Base-by-base conservation (phyloP, 805 yeast species). In the Candida vaughaniae region DNA sequence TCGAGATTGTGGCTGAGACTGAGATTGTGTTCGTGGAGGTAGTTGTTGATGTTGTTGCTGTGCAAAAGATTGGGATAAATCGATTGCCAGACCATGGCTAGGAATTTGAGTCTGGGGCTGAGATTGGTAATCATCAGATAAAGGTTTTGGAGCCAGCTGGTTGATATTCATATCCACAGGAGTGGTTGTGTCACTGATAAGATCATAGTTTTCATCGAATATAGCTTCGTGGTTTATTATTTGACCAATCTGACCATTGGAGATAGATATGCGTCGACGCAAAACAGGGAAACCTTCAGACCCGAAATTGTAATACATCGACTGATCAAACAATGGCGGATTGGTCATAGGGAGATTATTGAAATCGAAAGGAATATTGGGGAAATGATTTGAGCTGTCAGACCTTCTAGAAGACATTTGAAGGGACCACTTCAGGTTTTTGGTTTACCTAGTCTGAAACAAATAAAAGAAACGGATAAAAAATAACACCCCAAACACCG, bases 171-270 rank as follows among this genome's bases (percentile, higher is more conserved):
- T 3, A 6, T 38, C 41, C 4, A 38, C 34, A 10, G 45, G 45
- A 22, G 40, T 38, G 6, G 34, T 37, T 7, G 29, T 34, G 25
- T 29, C 39, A 34, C 32, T 35, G 2, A 38, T 31, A 1, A 31
- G 10, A 19, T 36, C 41, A 19, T 19, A 29, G 17, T 62, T 63
- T 33, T 54, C 49, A 28, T 58, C 55, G 35, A 58, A 58, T 17
- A 56, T 53, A 2, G 70, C 70, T 42, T 66, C 73, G 46, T 69
- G 73, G 47, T 58, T 66, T 29, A 77, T 72, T 23, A 85, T 74
- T 52, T 85, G 95, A 32, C 89, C 85, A 46, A 85, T 85, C 53
- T 85, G 95, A 51, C 95, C 95, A 60, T 85, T 85, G 8, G 91
- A 82, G 35, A 85, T 85, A 29, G 93, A 84, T 2, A 85, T 80